Evolutionary conservation across 768 basidiomycete genomes (phyloP).

Genomic region (Boletus rubroflammeus): DNA sequence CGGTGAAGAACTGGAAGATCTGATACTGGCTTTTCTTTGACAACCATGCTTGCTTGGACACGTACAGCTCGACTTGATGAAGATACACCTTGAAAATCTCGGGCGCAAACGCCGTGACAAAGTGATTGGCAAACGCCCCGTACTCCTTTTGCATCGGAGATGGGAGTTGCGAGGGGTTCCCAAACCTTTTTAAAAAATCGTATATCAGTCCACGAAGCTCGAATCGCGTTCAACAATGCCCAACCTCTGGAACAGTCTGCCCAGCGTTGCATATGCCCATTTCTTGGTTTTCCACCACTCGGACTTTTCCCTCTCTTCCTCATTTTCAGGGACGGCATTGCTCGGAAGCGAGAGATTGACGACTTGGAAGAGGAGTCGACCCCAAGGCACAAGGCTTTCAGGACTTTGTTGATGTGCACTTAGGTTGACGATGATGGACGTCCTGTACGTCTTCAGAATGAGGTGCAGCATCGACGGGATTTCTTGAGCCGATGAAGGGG

Average conservation of each 20-base stretch:
- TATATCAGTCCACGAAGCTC: conserved; percentile 4
- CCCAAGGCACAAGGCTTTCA: conserved; percentile 84
- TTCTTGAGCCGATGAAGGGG: conserved; percentile 59
- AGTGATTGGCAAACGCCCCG: conserved; percentile 68
- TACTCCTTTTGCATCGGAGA: conserved; percentile 68
- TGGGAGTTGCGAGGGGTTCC: conserved; percentile 85
- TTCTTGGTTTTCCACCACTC: conserved; percentile 95
- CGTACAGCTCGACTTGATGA: conserved; percentile 57
- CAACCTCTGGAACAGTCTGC: conserved; percentile 73
- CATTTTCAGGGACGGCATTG: conserved; percentile 63
- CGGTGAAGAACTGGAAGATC: conserved; percentile 81
- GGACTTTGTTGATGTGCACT: conserved; percentile 69
- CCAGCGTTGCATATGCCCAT: conserved; percentile 84
- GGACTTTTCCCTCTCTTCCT: conserved; percentile 69
- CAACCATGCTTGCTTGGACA: conserved; percentile 74
- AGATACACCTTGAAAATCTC: conserved; percentile 84
- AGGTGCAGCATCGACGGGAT: conserved; percentile 82
- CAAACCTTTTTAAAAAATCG: conserved; percentile 57
- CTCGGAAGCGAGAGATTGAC: conserved; percentile 68
- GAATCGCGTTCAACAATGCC: not conserved
- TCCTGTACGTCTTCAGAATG: conserved; percentile 84
- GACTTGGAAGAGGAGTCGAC: conserved; percentile 73
- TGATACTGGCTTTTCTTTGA: conserved; percentile 82
- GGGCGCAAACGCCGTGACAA: conserved; percentile 74
- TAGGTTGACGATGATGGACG: conserved; percentile 72